These are phyloP conservation scores for Phallus indusiatus DNA, from an alignment of 768 basidiomycete species.

Conservation along the genomic window DNA sequence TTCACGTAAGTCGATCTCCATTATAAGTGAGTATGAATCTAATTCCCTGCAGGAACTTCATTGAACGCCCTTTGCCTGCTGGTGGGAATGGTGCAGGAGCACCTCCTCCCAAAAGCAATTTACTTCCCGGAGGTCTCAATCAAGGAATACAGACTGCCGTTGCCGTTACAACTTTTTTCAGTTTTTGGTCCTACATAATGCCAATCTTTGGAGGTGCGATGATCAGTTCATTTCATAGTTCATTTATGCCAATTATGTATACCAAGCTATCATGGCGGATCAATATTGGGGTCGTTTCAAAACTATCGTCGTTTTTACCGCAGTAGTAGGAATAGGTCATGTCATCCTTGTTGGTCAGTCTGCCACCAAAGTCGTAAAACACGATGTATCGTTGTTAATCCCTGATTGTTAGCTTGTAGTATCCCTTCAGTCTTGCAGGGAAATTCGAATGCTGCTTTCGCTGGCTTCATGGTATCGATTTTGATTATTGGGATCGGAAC, in stretches of 20 bases:
- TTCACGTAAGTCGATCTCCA: not conserved
- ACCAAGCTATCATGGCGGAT: constrained; percentile 5
- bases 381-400: not conserved
- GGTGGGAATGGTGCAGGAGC: constrained; percentile 9
- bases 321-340: constrained; percentile 3
- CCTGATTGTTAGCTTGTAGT: not conserved
- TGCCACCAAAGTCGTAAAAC: not conserved
- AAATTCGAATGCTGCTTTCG: constrained; percentile 6
- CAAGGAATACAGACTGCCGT: constrained; percentile 8
- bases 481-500: constrained; percentile 8
- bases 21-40: not conserved
- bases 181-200: constrained; percentile 7
- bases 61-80: constrained; percentile 3
- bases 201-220: constrained; percentile 5
- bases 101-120: not conserved
- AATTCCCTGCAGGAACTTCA: not conserved
- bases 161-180: constrained; percentile 6
- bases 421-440: constrained; percentile 4
- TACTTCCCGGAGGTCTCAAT: constrained; percentile 3
- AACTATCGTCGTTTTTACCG: constrained; percentile 2
- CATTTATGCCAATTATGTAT: not conserved
- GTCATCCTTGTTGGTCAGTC: constrained; percentile 6
- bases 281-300: constrained; percentile 9
- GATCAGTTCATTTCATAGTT: not conserved
- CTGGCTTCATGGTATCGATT: constrained; percentile 6